Percentiles rank a stretch among this genome's conserved stretches.
Conservation (phyloP, 1,284 basidiomycete genomes). For the Mycosarcoma mackinlayi region DNA sequence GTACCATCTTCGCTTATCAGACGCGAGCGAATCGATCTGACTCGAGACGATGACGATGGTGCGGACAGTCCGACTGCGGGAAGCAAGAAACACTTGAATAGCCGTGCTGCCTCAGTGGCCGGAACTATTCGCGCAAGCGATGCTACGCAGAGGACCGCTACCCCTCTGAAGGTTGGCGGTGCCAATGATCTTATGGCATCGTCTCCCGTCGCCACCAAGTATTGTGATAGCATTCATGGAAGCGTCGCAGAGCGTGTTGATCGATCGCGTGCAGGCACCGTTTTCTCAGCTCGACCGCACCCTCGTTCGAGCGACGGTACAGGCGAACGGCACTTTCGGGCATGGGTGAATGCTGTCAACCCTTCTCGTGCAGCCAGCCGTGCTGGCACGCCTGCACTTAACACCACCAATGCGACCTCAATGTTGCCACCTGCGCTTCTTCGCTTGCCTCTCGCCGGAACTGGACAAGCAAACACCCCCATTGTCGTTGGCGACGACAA, state of each 20-base stretch:
- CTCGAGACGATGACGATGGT: neutral
- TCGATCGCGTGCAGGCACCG: neutral
- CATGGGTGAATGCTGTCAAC: neutral
- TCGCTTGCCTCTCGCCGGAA: neutral
- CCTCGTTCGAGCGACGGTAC: neutral
- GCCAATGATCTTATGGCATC: conserved; percentile 7
- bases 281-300: too few species aligned
- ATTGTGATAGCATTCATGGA: neutral
- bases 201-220: neutral
- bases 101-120: neutral
- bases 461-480: neutral
- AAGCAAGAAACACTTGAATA: too few species aligned
- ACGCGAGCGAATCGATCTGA: conserved; percentile 4
- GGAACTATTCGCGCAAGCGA: neutral
- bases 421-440: conserved; percentile 13
- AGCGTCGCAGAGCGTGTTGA: too few species aligned
- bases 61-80: neutral
- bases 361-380: conserved; percentile 1
- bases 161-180: conserved; percentile 10
- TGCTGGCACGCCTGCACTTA: neutral
- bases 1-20: conserved; percentile 3
- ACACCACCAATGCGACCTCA: too few species aligned
- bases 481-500: conserved; percentile 11
- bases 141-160: too few species aligned
- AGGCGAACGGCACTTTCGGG: neutral